Conservation (phyloP, 768 basidiomycete genomes). For the Leccinum disarticulatum region DNA sequence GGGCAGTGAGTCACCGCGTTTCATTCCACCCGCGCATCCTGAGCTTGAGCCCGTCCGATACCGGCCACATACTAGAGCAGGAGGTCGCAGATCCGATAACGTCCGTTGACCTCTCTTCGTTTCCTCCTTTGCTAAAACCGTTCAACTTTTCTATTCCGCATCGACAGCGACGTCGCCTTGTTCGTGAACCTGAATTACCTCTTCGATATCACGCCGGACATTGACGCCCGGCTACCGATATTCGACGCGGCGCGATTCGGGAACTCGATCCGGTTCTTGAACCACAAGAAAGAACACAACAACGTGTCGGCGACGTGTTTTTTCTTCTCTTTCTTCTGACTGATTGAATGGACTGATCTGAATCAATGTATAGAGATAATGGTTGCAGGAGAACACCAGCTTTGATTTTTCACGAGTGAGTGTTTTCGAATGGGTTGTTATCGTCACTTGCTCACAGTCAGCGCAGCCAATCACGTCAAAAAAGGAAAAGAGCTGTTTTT, state of each 20-base stretch:
- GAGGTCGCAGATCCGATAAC: slow-evolving; percentile 13
- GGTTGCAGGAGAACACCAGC: slow-evolving; percentile 37
- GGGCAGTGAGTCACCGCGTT: slow-evolving; percentile 28
- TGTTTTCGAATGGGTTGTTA: background rate
- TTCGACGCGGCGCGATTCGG: slow-evolving; percentile 44
- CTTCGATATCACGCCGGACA: slow-evolving; percentile 24
- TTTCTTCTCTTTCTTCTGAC: background rate
- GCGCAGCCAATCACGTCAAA: slow-evolving; percentile 25
- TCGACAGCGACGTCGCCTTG: slow-evolving; percentile 10
- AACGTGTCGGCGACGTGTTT: slow-evolving; percentile 30
- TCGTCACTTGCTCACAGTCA: no score
- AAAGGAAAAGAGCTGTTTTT: slow-evolving; percentile 35
- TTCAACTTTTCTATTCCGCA: no score
- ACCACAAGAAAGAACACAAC: slow-evolving; percentile 27
- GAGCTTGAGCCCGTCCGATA: background rate
- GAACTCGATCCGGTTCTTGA: slow-evolving; percentile 47
- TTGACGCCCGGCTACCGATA: background rate
- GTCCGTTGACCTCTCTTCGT: background rate
- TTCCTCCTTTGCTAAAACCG: no score
- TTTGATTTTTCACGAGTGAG: slow-evolving; percentile 32
- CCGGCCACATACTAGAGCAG: slow-evolving; percentile 28
- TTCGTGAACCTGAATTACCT: slow-evolving; percentile 35
- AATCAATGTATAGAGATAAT: background rate
- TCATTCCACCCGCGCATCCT: background rate
- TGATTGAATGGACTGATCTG: no score